Base-by-base conservation (phyloP, 2,329 filamentous ascomycete genomes). In the Diplodia corticola region DNA sequence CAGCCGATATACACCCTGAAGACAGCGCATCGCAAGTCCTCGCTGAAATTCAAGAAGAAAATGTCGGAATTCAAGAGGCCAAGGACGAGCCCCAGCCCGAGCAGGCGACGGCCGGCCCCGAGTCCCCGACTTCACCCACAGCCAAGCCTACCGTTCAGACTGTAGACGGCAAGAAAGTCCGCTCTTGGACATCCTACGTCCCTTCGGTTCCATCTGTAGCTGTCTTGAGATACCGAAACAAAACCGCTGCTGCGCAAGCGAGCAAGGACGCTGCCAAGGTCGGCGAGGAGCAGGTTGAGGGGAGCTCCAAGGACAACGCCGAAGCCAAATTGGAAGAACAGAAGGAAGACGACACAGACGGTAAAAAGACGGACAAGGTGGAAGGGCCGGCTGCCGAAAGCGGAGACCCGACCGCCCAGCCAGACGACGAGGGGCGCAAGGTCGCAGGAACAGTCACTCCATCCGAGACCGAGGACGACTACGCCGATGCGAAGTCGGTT, bases 401-500 rank as follows among this genome's bases (percentile, higher is more conserved):
- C 3, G 7, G 6, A n/a, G 22, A 46, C 13, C 15, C 40, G 10
- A 20, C 50, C 1, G 33, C 50, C 12, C 33, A 55, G 24, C 26
- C 50, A 9, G 48, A 61, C 10, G 37, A 35, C 4, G 51, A 61
- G 10, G 50, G 59, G 15, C 20, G 20, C 15, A 55, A 64, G 26
- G 60, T 35, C 4, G 24, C 65, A 28, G 63, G 44, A 35, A 59
- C 53, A 9, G 28, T 73, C 13, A 71, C 70, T 17, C 48, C 55
- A 28, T 37, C 61, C 17, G 72, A 75, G 63, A 75, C 75, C 61
- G 70, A 73, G 60, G 70, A 74, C 68, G 74, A 77, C 69, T 73
- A 76, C 55, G 74, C 75, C 1, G 60, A 51, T 24, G 66, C 69
- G 5, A 77, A 76, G 66, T 65, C 63, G 5, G 44, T 50, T 71